Conservation (phyloP, 805 yeast species). For the Candida silvicultrix region DNA sequence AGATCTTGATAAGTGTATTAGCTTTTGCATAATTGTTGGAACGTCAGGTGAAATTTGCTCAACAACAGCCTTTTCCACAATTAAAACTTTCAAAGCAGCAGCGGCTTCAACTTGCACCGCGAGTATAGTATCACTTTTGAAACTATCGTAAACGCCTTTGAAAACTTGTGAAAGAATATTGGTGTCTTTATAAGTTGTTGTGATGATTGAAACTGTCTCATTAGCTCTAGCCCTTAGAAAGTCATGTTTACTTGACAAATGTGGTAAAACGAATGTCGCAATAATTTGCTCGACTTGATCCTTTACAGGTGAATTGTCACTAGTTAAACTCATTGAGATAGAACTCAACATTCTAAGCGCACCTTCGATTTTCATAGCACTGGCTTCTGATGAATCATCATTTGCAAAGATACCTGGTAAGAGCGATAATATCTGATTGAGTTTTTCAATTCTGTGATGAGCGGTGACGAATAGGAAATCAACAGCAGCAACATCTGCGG, state of each 20-base stretch:
- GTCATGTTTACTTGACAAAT: conserved; percentile 51
- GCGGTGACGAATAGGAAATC: conserved; percentile 63
- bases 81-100: conserved; percentile 75
- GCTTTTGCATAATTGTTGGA: conserved; percentile 73
- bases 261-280: conserved; percentile 61
- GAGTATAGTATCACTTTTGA: conserved; percentile 37
- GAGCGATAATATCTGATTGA: conserved; percentile 49
- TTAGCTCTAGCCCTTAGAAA: conserved; percentile 75
- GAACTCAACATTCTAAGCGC: conserved; percentile 75
- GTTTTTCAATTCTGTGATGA: conserved; percentile 45
- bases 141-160: conserved; percentile 34
- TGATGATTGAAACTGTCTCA: conserved; percentile 45
- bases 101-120: conserved; percentile 88
- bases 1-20: conserved; percentile 68
- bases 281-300: conserved; percentile 67
- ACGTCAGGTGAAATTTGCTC: conserved; percentile 66
- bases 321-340: conserved; percentile 43
- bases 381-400: conserved; percentile 27
- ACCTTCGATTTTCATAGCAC: conserved; percentile 72
- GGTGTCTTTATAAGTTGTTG: conserved; percentile 29
- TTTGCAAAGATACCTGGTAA: conserved; percentile 41
- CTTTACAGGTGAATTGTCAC: conserved; percentile 46
- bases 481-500: conserved; percentile 79
- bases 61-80: conserved; percentile 62
- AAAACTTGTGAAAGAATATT: conserved; percentile 31